A percentile compares a stretch with the other conserved stretches of the same genome.
These are phyloP conservation scores for Fusarium tjaetaba DNA, from an alignment of 2,329 filamentous ascomycete genomes.

Conservation along the genomic window DNA sequence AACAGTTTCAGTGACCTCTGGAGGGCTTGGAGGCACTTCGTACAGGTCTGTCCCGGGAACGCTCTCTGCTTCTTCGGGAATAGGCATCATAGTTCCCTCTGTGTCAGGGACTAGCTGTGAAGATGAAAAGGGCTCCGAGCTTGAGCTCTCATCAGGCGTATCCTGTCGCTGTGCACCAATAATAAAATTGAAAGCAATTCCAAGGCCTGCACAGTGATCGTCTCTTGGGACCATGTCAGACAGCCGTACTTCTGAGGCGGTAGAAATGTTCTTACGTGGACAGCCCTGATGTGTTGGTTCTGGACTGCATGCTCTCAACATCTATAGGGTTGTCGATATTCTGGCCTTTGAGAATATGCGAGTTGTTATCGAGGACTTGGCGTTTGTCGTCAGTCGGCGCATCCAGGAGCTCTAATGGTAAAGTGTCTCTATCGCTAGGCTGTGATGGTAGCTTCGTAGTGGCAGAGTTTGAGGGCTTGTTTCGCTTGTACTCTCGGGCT, in stretches of 20 bases:
- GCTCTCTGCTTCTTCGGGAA: not conserved
- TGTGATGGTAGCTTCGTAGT: not conserved
- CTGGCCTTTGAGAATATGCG: not conserved
- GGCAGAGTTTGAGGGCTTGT: not conserved
- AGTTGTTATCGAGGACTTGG: not conserved
- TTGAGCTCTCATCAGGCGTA: not conserved
- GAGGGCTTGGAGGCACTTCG: not conserved
- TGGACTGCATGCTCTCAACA: constrained; percentile 2
- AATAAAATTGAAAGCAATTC: not conserved
- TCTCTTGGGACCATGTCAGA: not conserved
- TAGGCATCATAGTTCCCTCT: not conserved
- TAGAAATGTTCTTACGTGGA: constrained; percentile 1
- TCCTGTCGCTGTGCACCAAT: not conserved
- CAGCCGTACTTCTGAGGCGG: not conserved
- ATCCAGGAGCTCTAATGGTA: not conserved
- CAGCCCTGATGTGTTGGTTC: not conserved
- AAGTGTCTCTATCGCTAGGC: not conserved
- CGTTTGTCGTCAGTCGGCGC: not conserved
- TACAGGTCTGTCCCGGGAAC: not conserved
- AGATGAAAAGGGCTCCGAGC: not conserved
- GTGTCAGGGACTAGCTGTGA: not conserved
- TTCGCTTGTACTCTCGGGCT: constrained; percentile 14
- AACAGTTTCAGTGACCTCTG: not conserved
- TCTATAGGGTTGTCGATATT: constrained; percentile 1
- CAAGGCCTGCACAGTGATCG: not conserved